A percentile compares a stretch with the other conserved stretches of the same genome.
phyloP scores from a whole-genome alignment of 2,329 filamentous ascomycete genomes.

The Talaromyces atroroseus region DNA sequence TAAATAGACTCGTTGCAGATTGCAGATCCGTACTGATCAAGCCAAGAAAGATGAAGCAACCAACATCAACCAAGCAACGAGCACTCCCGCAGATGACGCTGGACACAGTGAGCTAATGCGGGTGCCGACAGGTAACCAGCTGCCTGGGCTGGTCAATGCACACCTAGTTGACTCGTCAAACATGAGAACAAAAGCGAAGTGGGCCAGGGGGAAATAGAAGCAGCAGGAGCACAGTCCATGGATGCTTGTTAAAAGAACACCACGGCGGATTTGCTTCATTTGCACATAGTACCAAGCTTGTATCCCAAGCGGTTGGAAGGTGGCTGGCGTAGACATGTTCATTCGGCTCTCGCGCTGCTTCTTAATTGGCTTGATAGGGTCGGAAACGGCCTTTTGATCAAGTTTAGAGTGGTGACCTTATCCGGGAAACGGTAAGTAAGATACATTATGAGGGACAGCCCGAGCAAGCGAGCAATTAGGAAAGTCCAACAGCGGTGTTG shows the following conservation, averaged over 20 bases:
- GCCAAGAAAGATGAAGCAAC: background rate
- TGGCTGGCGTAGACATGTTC: constrained; percentile 7
- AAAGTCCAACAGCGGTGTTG: constrained; percentile 2
- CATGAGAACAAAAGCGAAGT: background rate
- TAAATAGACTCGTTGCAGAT: constrained; percentile 3
- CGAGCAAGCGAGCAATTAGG: constrained; percentile 9
- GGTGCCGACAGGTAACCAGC: background rate
- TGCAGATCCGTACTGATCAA: constrained; percentile 2
- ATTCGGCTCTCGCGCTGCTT: background rate
- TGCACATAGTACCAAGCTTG: background rate
- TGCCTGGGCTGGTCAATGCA: constrained; percentile 3
- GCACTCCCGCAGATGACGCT: constrained; percentile 2
- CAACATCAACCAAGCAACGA: background rate
- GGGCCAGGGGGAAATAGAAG: background rate
- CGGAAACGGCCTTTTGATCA: constrained; percentile 3
- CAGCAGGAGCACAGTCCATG: background rate
- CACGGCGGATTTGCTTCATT: background rate
- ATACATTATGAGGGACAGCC: background rate
- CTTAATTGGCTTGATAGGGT: background rate
- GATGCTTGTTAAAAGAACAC: background rate
- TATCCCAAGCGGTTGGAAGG: background rate
- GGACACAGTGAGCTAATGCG: background rate
- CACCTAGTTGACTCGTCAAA: constrained; percentile 1
- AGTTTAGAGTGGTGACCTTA: constrained; percentile 8
- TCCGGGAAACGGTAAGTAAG: background rate